Evolutionary conservation across 805 yeast species (phyloP), one percentile per base, ranked within the genome.

Genomic region (Ogataea naganishii): DNA sequence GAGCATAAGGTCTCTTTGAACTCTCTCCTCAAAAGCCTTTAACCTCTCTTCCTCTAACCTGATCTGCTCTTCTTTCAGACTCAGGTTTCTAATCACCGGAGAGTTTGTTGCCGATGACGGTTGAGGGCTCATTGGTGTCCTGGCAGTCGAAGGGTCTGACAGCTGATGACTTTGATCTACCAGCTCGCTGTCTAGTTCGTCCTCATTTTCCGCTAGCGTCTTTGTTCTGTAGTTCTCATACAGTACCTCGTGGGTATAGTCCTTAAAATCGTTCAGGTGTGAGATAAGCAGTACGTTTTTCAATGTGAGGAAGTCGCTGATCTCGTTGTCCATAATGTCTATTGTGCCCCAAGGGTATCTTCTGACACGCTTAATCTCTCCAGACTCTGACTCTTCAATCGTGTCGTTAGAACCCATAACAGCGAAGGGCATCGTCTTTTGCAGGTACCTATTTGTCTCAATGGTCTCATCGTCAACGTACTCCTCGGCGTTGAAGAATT

Each of bases 151-250:
- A n/a, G n/a, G n/a, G n/a, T n/a, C n/a, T n/a, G n/a, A n/a, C n/a
- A n/a, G 9, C 9, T 20, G 22, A 20, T 20, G 9, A 20, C n/a
- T 20, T 20, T 9, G 8, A 9, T 14, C 24, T 20, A 5, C 24
- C 20, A 9, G 17, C n/a, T 7, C n/a, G n/a, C n/a, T n/a, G n/a
- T n/a, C n/a, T n/a, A n/a, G n/a, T n/a, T 28, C 24, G n/a, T 29
- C 39, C 19, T 36, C 41, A 21, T 38, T 44, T 16, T 40, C 43
- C 16, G 36, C 46, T 15, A 42, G 34, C 9, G 46, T 42, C 30
- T 77, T 85, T 7, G 95, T 82, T 67, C 96, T 78, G 58, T 86
- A 86, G 31, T 76, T 78, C 56, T 86, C 96, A 55, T 86, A 86
- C 39, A 86, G 62, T 23, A 77, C 69, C 51, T 85, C 95, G 52